Conservation (phyloP, 73 alveolate species). For the Symbiodinium natans region DNA sequence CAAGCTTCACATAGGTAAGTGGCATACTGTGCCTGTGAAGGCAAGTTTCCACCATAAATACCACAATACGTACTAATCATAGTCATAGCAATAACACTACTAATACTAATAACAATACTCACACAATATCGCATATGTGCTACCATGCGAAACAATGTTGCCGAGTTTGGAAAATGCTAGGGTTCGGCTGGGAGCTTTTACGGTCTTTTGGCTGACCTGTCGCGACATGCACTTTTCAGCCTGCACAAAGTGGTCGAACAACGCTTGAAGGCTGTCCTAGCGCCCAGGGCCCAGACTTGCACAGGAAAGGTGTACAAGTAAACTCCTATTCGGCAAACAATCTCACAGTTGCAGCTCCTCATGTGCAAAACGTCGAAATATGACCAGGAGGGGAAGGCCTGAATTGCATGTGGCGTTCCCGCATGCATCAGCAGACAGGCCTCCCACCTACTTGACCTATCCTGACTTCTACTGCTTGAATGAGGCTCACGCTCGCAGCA, state of each 20-base stretch:
- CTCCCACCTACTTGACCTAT: not conserved
- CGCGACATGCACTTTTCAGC: conserved; percentile 1
- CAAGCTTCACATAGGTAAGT: too few species aligned
- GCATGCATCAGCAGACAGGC: not conserved
- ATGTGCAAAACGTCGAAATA: conserved; percentile 57
- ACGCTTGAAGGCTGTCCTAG: conserved; percentile 62
- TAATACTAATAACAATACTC: too few species aligned
- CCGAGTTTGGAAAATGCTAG: too few species aligned
- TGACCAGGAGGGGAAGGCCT: conserved; percentile 63
- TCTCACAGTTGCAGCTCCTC: not conserved
- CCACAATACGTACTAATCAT: too few species aligned
- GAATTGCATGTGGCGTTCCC: not conserved
- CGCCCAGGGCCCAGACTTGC: not conserved
- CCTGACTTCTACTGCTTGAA: not conserved
- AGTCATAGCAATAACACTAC: too few species aligned
- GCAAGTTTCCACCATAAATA: too few species aligned
- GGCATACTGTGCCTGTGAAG: too few species aligned
- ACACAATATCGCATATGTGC: too few species aligned
- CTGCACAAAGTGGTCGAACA: conserved; percentile 80
- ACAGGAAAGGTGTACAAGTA: too few species aligned
- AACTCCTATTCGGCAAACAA: not conserved
- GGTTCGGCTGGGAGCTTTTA: too few species aligned
- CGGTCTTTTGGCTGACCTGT: too few species aligned
- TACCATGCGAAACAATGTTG: too few species aligned
- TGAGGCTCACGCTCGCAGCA: conserved; percentile 31